Base-by-base conservation (phyloP, 768 basidiomycete species). In the Zangia roseola region DNA sequence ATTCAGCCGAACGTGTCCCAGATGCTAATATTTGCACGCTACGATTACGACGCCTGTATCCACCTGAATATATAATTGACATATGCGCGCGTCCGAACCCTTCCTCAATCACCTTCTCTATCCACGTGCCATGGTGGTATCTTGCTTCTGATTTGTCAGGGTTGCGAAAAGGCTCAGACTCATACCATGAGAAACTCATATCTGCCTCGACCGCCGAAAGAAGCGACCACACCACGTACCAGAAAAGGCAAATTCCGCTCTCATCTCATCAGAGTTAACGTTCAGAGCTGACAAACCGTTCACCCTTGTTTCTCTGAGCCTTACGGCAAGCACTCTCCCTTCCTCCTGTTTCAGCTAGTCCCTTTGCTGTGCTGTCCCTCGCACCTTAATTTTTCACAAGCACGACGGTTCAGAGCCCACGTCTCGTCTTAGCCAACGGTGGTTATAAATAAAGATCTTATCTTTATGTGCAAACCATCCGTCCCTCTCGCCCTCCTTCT, bases 241-340 rank as follows among this genome's bases (percentile, higher is more conserved):
- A n/a, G 26, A 38, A 47, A 28, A 30, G 25, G 53, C 23, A 44
- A 39, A 4, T 6, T 9, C 13, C 3, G 5, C 12, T n/a, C n/a
- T 8, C 35, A 37, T 21, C 34, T 37, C 45, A 41, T 46, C 39
- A 48, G 30, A 39, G 44, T 62, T 59, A 55, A 38, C 44, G 38
- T 55, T 60, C 45, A 24, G 14, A 26, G 37, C 35, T 52, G 45
- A 60, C 59, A 44, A 51, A 49, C 43, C n/a, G 17, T 26, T 33
- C 41, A 40, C 10, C 38, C 14, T 31, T 31, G 31, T 31, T 16
- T n/a, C n/a, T n/a, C n/a, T n/a, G n/a, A n/a, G n/a, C n/a, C 31
- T 31, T 6, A 16, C 16, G 13, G 12, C 12, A 13, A 28, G 31
- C 31, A 31, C 31, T 6, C 4, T 31, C 13, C 14, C 31, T 31